Conservation (phyloP, 169 alveolate genomes). For the Babesia bigemina region DNA sequence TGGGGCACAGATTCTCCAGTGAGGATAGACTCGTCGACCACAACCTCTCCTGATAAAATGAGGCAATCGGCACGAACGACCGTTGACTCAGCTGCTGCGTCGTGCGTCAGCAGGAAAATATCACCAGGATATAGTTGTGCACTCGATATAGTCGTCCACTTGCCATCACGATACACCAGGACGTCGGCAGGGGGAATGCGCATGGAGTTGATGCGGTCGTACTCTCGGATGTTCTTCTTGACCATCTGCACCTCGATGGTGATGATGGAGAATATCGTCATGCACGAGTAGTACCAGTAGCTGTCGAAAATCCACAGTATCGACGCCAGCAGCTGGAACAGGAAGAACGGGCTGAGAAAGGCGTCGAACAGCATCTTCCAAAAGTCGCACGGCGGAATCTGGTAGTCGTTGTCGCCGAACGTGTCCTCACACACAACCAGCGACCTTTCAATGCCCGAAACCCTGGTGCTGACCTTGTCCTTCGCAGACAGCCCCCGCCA, state of each 20-base stretch:
- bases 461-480: constrained; percentile 3
- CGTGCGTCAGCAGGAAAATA: constrained; percentile 71
- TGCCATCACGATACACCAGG: constrained; percentile 83
- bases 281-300: constrained; percentile 91
- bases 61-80: constrained; percentile 63
- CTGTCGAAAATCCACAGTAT: constrained; percentile 96
- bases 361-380: constrained; percentile 90
- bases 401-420: constrained; percentile 90
- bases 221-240: constrained; percentile 78
- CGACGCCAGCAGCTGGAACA: constrained; percentile 93
- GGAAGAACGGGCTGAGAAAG: constrained; percentile 94
- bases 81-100: constrained; percentile 22
- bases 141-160: constrained; percentile 87
- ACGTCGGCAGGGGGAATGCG: constrained; percentile 87
- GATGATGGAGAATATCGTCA: constrained; percentile 88
- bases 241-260: constrained; percentile 84
- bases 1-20: constrained; percentile 87
- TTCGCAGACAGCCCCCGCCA: constrained; percentile 72
- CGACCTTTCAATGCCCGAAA: constrained; percentile 35
- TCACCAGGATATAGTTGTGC: constrained; percentile 94
- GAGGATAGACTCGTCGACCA: constrained; percentile 83
- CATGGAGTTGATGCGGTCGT: constrained; percentile 83
- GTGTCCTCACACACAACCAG: constrained; percentile 64
- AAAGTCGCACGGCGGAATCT: constrained; percentile 91
- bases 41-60: constrained; percentile 72